Evolutionary conservation across 176 grass and related monocot genomes (phyloP).

Genomic region (Canna indica): DNA sequence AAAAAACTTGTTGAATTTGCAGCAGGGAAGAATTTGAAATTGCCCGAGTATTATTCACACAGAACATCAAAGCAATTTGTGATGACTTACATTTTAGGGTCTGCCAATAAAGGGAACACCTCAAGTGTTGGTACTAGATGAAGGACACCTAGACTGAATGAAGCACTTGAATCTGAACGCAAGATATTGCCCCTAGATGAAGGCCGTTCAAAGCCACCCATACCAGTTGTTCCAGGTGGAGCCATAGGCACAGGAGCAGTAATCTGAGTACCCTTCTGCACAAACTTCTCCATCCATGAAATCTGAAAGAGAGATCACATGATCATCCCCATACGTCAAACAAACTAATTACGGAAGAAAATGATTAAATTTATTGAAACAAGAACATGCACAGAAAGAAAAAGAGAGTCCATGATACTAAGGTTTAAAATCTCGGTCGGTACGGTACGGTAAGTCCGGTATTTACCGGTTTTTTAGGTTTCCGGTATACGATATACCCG

Average conservation of each 20-base stretch:
- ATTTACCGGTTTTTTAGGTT: too few species aligned
- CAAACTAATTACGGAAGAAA: constrained; percentile 8
- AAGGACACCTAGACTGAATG: constrained; percentile 88
- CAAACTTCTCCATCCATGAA: constrained; percentile 99
- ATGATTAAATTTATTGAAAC: constrained; percentile 12
- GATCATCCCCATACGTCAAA: neutral
- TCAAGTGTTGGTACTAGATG: constrained; percentile 94
- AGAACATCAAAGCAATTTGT: neutral
- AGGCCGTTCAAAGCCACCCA: constrained; percentile 97
- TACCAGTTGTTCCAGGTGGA: constrained; percentile 79
- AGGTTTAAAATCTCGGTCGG: too few species aligned
- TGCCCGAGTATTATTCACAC: neutral
- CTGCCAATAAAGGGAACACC: constrained; percentile 75
- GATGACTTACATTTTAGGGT: constrained; percentile 78
- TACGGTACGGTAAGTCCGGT: too few species aligned
- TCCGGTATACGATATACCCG: too few species aligned
- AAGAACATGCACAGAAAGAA: neutral
- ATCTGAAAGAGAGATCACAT: constrained; percentile 36
- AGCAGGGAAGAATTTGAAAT: neutral
- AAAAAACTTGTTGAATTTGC: neutral
- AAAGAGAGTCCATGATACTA: too few species aligned
- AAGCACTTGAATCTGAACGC: constrained; percentile 86
- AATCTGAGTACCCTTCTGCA: constrained; percentile 92
- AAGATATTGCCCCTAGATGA: constrained; percentile 73
- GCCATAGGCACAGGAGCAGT: constrained; percentile 94